Evolutionary conservation across 1,284 basidiomycete genomes (phyloP), one percentile per base, ranked within the genome.

Genomic region (Sanghuangporus sanghuang): DNA sequence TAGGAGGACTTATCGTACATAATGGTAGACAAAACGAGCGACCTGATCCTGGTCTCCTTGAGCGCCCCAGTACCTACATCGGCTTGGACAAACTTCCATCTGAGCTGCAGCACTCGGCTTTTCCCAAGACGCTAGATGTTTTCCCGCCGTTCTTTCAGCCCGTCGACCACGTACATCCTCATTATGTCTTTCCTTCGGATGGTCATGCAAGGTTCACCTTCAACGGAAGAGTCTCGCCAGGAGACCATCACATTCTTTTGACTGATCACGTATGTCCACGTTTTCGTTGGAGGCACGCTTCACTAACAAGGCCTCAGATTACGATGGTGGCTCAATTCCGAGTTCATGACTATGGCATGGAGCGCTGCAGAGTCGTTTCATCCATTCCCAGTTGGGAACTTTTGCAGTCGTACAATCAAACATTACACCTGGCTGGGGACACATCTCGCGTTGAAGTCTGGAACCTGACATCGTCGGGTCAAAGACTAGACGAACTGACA

Each of bases 341-440:
- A 40, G 64, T 65, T 6, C 64, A 62, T 21, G 64, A 65, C 57
- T 65, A 62, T 40, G 64, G 64, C 9, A 65, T 65, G 64, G 64
- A 65, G 27, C 64, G 64, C 16, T 65, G 64, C 36, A 46, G 61
- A 1, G 40, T 65, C 42, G 64, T 65, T 5, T 62, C 64, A 27
- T 50, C 64, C 6, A 55, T 65, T 16, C 64, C 64, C 2, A 35
- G 54, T n/a, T 59, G 53, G 60, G 61, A 65, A 21, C 18, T 59
- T 16, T 40, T 65, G 38, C 52, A 64, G 27, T 49, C 55, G 8
- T 38, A 23, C 18, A 59, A 65, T 52, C 60, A 62, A 42, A 59
- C 64, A 11, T 44, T 65, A n/a, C 60, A 61, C 40, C 57, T 65
- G 11, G 57, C 55, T 11, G 64, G 64, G 18, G 61, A 65, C 52